Evolutionary conservation across 352 stramenopile species (phyloP).

Genomic region (Aphanomyces euteiches): DNA sequence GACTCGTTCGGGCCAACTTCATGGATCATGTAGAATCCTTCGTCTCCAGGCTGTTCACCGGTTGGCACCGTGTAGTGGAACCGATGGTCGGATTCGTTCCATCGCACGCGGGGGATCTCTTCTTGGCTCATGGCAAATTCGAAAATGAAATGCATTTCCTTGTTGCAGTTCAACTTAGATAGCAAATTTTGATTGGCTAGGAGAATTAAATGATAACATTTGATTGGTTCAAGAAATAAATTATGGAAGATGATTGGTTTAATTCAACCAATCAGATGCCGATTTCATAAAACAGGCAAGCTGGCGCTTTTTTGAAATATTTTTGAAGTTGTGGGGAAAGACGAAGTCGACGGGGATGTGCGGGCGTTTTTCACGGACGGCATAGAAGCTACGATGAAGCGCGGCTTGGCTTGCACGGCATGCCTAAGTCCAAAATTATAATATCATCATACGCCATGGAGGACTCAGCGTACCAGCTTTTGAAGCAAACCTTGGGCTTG

Average conservation of each 20-base stretch:
- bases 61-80: conserved; percentile 74
- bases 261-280: conserved; percentile 21
- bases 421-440: conserved; percentile 35
- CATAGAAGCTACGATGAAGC: conserved; percentile 39
- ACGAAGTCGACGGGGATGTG: background rate
- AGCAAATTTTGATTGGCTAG: conserved; percentile 14
- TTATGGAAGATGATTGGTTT: background rate
- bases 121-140: conserved; percentile 14
- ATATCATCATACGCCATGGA: too few species aligned
- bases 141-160: background rate
- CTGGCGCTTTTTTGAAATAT: conserved; percentile 1
- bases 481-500: conserved; percentile 1
- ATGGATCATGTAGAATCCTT: conserved; percentile 68
- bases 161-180: conserved; percentile 24
- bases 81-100: conserved; percentile 64
- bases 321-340: background rate
- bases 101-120: conserved; percentile 61
- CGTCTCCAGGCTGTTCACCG: conserved; percentile 50
- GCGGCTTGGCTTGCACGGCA: conserved; percentile 46
- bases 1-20: conserved; percentile 32
- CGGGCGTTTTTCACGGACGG: background rate
- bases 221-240: background rate
- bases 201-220: too few species aligned
- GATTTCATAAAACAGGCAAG: conserved; percentile 25
- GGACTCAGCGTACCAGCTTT: background rate